A percentile compares a stretch with the other conserved stretches of the same genome.
Evolutionary conservation across 148 eudicot species (phyloP).

Genomic region (Hydrangea macrophylla): DNA sequence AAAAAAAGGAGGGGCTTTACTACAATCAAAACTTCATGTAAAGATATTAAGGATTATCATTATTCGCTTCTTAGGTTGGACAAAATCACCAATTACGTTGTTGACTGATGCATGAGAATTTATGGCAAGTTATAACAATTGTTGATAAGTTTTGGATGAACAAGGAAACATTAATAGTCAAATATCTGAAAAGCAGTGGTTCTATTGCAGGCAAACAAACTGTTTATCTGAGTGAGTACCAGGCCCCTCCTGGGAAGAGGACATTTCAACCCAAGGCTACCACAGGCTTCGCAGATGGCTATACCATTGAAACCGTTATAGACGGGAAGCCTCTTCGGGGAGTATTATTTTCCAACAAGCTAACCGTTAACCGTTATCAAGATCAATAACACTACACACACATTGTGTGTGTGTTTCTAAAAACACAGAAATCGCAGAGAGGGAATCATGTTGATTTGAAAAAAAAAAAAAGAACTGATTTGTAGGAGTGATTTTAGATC

Average conservation of each 20-base stretch:
- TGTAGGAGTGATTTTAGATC: no score
- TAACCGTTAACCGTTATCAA: conserved; percentile 20
- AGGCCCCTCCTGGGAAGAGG: conserved; percentile 65
- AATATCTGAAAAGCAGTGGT: conserved; percentile 6
- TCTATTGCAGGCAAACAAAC: conserved; percentile 56
- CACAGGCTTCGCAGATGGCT: conserved; percentile 53
- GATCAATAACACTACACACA: no score
- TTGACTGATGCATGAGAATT: neutral
- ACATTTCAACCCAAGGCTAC: conserved; percentile 82
- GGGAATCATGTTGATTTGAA: no score
- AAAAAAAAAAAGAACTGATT: no score
- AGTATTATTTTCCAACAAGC: conserved; percentile 59
- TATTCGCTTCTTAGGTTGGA: no score
- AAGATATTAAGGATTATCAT: no score
- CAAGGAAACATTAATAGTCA: conserved; percentile 1
- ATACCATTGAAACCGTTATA: conserved; percentile 71
- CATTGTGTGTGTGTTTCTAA: no score
- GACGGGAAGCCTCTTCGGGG: conserved; percentile 92
- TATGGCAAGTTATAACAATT: no score
- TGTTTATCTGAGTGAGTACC: conserved; percentile 58
- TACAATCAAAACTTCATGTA: no score
- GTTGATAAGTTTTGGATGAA: neutral
- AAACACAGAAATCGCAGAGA: no score
- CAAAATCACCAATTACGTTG: no score
- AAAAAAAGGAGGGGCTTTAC: no score